Percentiles rank a stretch among this genome's conserved stretches.
phyloP scores from a whole-genome alignment of 2,329 filamentous ascomycete species.

The Fusarium nodosum region DNA sequence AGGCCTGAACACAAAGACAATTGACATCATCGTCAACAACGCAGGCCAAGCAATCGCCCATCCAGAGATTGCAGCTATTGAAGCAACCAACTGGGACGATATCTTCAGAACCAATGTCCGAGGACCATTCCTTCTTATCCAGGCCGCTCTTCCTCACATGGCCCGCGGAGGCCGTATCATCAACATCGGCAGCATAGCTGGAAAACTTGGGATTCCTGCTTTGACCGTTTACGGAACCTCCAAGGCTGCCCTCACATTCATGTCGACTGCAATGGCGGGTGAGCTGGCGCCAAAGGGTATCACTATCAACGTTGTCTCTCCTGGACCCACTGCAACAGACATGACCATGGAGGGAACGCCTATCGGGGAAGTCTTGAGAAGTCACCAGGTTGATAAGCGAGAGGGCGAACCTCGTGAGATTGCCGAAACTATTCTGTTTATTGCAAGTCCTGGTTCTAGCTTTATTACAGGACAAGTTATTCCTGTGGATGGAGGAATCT shows the following conservation, averaged over 20 bases:
- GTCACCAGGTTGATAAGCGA: slow-evolving; percentile 13
- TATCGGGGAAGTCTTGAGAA: slow-evolving; percentile 9
- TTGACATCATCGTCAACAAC: slow-evolving; percentile 19
- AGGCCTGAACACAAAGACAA: neutral
- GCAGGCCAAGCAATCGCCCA: slow-evolving; percentile 26
- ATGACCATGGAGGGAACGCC: slow-evolving; percentile 16
- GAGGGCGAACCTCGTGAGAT: slow-evolving; percentile 14
- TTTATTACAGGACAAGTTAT: slow-evolving; percentile 27
- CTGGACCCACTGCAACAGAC: slow-evolving; percentile 18
- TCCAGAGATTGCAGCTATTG: slow-evolving; percentile 28
- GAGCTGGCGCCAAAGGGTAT: slow-evolving; percentile 21
- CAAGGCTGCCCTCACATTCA: slow-evolving; percentile 50
- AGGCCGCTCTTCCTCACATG: slow-evolving; percentile 51
- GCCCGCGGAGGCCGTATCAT: slow-evolving; percentile 52
- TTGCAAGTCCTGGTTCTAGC: slow-evolving; percentile 14
- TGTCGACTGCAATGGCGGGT: slow-evolving; percentile 10
- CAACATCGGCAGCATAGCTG: slow-evolving; percentile 53
- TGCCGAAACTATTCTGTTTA: slow-evolving; percentile 11
- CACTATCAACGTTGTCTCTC: slow-evolving; percentile 12
- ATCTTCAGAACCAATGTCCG: slow-evolving; percentile 33
- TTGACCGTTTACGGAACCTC: slow-evolving; percentile 54
- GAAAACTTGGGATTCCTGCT: slow-evolving; percentile 48
- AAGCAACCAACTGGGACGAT: slow-evolving; percentile 13
- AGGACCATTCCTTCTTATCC: slow-evolving; percentile 52
- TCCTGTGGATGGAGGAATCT: slow-evolving; percentile 20